phyloP scores from a whole-genome alignment of 108 stramenopile genomes.

The Pseudonitzschia pungens region DNA sequence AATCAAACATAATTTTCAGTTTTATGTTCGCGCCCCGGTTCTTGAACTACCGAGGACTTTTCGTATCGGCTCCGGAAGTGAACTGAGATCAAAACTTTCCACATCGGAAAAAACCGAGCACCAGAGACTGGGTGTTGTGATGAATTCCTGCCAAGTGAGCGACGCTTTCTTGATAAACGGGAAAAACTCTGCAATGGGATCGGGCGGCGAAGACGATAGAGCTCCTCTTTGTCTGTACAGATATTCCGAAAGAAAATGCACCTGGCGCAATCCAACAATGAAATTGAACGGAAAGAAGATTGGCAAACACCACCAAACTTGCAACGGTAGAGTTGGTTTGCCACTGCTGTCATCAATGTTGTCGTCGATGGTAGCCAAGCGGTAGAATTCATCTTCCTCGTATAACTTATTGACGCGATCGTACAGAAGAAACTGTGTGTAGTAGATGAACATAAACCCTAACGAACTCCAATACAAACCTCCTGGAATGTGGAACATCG shows the following conservation, averaged over 20 bases:
- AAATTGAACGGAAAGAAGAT: conserved; percentile 45
- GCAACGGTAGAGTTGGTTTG: conserved; percentile 16
- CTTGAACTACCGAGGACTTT: conserved; percentile 4
- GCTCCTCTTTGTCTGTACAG: conserved; percentile 23
- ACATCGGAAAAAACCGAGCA: conserved; percentile 28
- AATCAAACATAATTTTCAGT: too few relatives aligned
- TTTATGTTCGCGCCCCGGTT: not conserved
- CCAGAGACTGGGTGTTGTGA: conserved; percentile 37
- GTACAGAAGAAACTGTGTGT: conserved; percentile 44
- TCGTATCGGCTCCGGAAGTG: conserved; percentile 28
- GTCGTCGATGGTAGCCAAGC: not conserved
- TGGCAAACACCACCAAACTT: conserved; percentile 42
- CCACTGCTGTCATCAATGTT: not conserved
- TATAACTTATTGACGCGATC: conserved; percentile 42
- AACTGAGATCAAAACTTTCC: conserved; percentile 24
- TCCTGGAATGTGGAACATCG: conserved; percentile 32
- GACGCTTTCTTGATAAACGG: conserved; percentile 33
- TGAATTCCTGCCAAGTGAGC: conserved; percentile 41
- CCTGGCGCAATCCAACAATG: conserved; percentile 47
- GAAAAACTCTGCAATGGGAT: conserved; percentile 41
- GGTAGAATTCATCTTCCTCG: conserved; percentile 23
- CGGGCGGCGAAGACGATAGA: conserved; percentile 18
- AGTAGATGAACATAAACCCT: conserved; percentile 27
- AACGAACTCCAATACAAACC: conserved; percentile 31
- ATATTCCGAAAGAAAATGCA: conserved; percentile 44